Conservation (phyloP, 768 basidiomycete genomes). For the Clathrus columnatus region DNA sequence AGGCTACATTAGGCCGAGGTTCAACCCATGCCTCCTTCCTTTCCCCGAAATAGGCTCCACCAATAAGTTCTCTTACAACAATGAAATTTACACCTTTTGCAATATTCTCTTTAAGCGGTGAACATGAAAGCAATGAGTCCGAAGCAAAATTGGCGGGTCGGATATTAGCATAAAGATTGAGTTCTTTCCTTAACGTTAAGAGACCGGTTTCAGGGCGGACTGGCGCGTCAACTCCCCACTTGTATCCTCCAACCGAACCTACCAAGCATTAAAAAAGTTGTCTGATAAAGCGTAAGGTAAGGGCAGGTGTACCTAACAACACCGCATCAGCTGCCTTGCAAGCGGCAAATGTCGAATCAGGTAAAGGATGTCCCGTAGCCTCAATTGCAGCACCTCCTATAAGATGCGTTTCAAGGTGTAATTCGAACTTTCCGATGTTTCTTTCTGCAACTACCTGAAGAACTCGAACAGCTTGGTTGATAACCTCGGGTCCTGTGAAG, state of each 20-base stretch:
- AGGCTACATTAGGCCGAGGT: constrained; percentile 61
- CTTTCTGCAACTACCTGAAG: constrained; percentile 61
- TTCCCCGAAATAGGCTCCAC: constrained; percentile 90
- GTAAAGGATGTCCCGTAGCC: constrained; percentile 73
- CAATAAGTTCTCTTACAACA: constrained; percentile 92
- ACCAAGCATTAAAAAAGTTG: neutral
- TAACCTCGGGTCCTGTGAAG: constrained; percentile 79
- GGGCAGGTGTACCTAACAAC: constrained; percentile 63
- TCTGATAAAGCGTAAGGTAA: neutral
- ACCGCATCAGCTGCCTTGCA: constrained; percentile 94
- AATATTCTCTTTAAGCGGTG: constrained; percentile 80
- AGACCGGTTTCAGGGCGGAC: constrained; percentile 92
- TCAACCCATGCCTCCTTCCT: constrained; percentile 77
- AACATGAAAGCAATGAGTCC: constrained; percentile 76
- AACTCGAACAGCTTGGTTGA: constrained; percentile 75
- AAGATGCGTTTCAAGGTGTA: constrained; percentile 64
- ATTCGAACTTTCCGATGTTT: constrained; percentile 49
- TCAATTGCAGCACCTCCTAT: constrained; percentile 97
- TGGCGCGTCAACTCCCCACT: constrained; percentile 87
- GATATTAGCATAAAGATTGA: constrained; percentile 97
- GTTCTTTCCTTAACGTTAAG: constrained; percentile 77
- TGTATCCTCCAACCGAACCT: constrained; percentile 98
- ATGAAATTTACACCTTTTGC: constrained; percentile 85
- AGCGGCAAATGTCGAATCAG: constrained; percentile 74
- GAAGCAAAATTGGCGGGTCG: constrained; percentile 94